phyloP scores from a whole-genome alignment of 2,329 filamentous ascomycete genomes.

The Aureobasidium vineae region DNA sequence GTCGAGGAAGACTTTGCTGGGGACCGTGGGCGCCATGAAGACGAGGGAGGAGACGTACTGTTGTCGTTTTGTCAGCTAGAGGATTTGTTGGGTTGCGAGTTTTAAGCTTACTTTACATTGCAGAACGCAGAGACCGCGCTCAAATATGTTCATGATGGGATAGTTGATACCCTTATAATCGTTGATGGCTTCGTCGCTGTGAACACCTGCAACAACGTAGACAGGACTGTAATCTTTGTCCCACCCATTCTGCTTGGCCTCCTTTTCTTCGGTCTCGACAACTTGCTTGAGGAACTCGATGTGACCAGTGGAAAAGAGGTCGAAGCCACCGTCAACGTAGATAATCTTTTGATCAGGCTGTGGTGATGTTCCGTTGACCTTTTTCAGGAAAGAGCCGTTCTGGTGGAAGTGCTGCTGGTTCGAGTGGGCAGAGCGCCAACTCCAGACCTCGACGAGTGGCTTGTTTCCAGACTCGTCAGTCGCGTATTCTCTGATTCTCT shows the following conservation, averaged over 20 bases:
- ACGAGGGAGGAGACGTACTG: slow-evolving; percentile 85
- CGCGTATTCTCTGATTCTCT: slow-evolving; percentile 80
- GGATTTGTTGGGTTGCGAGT: slow-evolving; percentile 31
- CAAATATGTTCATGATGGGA: slow-evolving; percentile 99
- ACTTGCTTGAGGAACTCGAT: slow-evolving; percentile 90
- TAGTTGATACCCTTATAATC: slow-evolving; percentile 97
- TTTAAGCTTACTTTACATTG: slow-evolving; percentile 71
- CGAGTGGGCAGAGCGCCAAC: slow-evolving; percentile 55
- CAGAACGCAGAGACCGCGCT: slow-evolving; percentile 89
- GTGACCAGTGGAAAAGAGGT: slow-evolving; percentile 94
- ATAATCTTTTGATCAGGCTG: slow-evolving; percentile 78
- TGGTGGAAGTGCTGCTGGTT: slow-evolving; percentile 42
- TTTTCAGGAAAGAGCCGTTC: slow-evolving; percentile 61
- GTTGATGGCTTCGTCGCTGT: slow-evolving; percentile 95
- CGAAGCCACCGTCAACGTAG: slow-evolving; percentile 96
- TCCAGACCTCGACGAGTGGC: slow-evolving; percentile 81
- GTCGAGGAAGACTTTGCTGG: slow-evolving; percentile 71
- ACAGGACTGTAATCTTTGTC: slow-evolving; percentile 72
- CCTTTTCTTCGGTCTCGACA: slow-evolving; percentile 66
- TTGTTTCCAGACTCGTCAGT: slow-evolving; percentile 77
- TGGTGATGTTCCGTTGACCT: slow-evolving; percentile 70
- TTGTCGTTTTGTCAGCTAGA: slow-evolving; percentile 24
- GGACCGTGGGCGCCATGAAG: slow-evolving; percentile 86
- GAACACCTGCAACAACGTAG: slow-evolving; percentile 89
- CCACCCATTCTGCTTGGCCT: slow-evolving; percentile 70